A percentile compares a stretch with the other conserved stretches of the same genome.
phyloP scores from a whole-genome alignment of 2,329 filamentous ascomycete species.

The Hirsutella minnesotensis region DNA sequence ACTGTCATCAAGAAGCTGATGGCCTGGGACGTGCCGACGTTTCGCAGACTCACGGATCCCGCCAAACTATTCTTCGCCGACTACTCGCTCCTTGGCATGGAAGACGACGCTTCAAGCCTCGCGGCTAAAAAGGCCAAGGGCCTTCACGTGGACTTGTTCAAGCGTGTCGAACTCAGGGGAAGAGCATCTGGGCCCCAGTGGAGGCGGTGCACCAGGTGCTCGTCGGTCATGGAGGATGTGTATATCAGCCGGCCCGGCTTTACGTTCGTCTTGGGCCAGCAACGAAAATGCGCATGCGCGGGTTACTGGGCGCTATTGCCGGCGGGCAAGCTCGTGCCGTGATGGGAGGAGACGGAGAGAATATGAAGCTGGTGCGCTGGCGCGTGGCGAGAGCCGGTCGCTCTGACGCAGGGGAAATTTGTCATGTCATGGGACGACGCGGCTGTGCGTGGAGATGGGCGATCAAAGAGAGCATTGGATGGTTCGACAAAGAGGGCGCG shows the following conservation, averaged over 20 bases:
- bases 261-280: slow-evolving; percentile 41
- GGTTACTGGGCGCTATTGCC: slow-evolving; percentile 38
- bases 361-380: neutral
- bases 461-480: no score
- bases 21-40: slow-evolving; percentile 41
- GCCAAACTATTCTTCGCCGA: slow-evolving; percentile 62
- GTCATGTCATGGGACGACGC: no score
- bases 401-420: no score
- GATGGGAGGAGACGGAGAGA: no score
- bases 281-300: slow-evolving; percentile 42
- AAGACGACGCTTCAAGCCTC: slow-evolving; percentile 41
- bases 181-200: slow-evolving; percentile 15
- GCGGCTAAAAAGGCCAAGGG: slow-evolving; percentile 23
- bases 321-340: slow-evolving; percentile 15
- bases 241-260: slow-evolving; percentile 34
- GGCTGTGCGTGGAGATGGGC: no score
- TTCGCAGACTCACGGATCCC: slow-evolving; percentile 50
- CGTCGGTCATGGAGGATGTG: slow-evolving; percentile 53
- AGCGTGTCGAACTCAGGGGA: slow-evolving; percentile 38
- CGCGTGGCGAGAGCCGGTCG: no score
- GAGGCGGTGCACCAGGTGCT: slow-evolving; percentile 41
- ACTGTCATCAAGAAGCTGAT: slow-evolving; percentile 56
- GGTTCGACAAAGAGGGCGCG: no score
- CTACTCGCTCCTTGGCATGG: slow-evolving; percentile 55
- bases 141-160: slow-evolving; percentile 43